Percentiles rank a stretch among this genome's conserved stretches.
These are phyloP conservation scores for Suillus tomentosus DNA, from an alignment of 768 basidiomycete genomes.

Conservation along the genomic window DNA sequence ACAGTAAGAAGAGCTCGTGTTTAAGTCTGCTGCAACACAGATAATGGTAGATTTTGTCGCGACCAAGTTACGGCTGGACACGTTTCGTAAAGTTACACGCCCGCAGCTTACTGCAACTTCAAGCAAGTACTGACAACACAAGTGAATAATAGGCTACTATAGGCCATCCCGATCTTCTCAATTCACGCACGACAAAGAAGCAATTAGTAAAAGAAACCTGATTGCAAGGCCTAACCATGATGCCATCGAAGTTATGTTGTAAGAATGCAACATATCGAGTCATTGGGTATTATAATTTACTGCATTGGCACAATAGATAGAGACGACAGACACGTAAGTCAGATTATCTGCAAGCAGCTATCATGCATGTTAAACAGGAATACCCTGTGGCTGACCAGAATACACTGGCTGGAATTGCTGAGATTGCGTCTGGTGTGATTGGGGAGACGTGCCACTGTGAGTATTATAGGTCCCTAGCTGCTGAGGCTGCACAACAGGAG, in stretches of 20 bases:
- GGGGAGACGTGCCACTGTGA: background rate
- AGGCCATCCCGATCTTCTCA: background rate
- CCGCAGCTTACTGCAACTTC: background rate
- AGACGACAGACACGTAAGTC: background rate
- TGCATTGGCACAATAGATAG: background rate
- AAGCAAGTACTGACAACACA: background rate
- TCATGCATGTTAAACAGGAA: background rate
- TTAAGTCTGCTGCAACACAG: background rate
- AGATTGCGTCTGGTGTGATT: background rate
- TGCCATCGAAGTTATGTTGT: background rate
- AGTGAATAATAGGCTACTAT: background rate
- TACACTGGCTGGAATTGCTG: conserved; percentile 2
- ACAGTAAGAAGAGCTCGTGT: conserved; percentile 5
- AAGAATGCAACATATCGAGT: background rate
- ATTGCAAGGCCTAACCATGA: background rate
- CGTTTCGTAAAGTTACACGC: conserved; percentile 8
- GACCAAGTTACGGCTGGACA: background rate
- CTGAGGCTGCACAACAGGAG: conserved; percentile 12
- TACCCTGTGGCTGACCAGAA: background rate
- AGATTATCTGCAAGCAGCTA: background rate
- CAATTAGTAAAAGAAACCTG: background rate
- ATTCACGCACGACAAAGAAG: background rate
- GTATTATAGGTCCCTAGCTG: background rate
- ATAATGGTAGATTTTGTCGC: background rate
- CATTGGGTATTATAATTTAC: background rate